Percentiles rank a stretch among this genome's conserved stretches.
These are phyloP conservation scores for Geranium rotundifolium DNA, from an alignment of 345 rosid species.

Conservation along the genomic window DNA sequence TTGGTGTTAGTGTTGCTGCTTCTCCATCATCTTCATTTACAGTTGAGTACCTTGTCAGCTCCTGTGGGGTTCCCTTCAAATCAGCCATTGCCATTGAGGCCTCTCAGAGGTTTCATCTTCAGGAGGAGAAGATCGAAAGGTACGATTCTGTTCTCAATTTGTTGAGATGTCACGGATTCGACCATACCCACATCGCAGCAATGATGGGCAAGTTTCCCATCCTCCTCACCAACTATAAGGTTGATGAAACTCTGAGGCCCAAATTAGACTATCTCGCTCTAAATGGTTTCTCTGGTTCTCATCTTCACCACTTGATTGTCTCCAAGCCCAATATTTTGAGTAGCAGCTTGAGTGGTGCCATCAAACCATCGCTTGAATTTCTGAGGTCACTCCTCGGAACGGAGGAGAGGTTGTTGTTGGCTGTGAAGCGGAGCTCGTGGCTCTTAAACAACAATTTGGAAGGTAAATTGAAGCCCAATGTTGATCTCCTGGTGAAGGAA, in stretches of 20 bases:
- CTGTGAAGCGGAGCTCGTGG: conserved; percentile 13
- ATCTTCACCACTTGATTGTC: conserved; percentile 9
- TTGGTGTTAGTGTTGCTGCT: background rate
- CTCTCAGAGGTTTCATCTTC: conserved; percentile 9
- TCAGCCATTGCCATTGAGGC: conserved; percentile 13
- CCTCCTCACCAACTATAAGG: background rate
- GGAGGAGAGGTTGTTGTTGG: conserved; percentile 3
- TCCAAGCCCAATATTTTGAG: conserved; percentile 6
- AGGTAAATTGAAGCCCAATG: conserved; percentile 9
- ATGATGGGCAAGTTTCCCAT: conserved; percentile 9
- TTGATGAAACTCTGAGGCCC: conserved; percentile 7
- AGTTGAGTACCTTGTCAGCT: conserved; percentile 7
- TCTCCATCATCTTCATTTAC: conserved; percentile 5
- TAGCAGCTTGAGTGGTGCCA: background rate
- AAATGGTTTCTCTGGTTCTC: conserved; percentile 13
- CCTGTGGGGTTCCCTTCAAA: conserved; percentile 16
- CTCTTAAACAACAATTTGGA: conserved; percentile 4
- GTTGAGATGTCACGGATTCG: conserved; percentile 2
- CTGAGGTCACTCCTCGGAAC: conserved; percentile 7
- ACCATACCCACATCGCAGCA: conserved; percentile 5
- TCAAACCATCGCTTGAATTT: conserved; percentile 12
- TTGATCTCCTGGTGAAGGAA: conserved; percentile 10
- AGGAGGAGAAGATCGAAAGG: background rate
- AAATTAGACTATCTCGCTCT: conserved; percentile 12
- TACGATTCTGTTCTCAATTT: conserved; percentile 9